Evolutionary conservation across 805 yeast genomes (phyloP).

Genomic region (Priceomyces fermenticarens): DNA sequence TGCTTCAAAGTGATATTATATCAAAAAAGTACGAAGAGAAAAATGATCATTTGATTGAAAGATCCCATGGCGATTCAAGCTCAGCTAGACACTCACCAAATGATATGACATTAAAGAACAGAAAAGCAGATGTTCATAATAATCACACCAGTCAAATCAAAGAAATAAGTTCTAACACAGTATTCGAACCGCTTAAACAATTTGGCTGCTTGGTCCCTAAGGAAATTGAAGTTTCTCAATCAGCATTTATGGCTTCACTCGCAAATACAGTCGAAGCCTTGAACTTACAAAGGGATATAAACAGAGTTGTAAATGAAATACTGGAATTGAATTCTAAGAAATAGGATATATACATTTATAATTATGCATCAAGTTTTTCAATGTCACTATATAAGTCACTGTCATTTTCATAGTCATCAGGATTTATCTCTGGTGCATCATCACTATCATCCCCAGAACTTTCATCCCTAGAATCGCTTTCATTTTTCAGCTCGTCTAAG

Average conservation of each 20-base stretch:
- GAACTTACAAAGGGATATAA: conserved; percentile 19
- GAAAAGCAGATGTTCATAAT: background rate
- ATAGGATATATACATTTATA: background rate
- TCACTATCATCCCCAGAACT: conserved; percentile 23
- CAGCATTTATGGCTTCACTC: conserved; percentile 32
- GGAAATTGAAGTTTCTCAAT: conserved; percentile 37
- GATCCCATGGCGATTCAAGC: background rate
- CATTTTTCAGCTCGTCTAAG: conserved; percentile 21
- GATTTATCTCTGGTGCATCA: conserved; percentile 27
- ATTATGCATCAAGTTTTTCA: conserved; percentile 14
- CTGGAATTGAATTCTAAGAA: conserved; percentile 5
- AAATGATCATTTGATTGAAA: background rate
- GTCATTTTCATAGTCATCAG: conserved; percentile 49
- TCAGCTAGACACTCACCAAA: background rate
- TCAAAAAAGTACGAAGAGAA: background rate
- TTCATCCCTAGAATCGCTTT: conserved; percentile 17
- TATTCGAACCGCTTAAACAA: conserved; percentile 39
- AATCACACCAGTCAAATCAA: no score
- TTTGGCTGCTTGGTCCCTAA: conserved; percentile 49
- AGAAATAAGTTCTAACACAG: no score
- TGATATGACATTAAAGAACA: conserved; percentile 4
- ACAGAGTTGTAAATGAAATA: conserved; percentile 14
- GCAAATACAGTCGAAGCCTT: conserved; percentile 16
- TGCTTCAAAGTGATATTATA: no score
- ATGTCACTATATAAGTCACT: conserved; percentile 45